Evolutionary conservation across 495 filamentous ascomycete genomes (phyloP).

Genomic region (Trichoderma parareesei): DNA sequence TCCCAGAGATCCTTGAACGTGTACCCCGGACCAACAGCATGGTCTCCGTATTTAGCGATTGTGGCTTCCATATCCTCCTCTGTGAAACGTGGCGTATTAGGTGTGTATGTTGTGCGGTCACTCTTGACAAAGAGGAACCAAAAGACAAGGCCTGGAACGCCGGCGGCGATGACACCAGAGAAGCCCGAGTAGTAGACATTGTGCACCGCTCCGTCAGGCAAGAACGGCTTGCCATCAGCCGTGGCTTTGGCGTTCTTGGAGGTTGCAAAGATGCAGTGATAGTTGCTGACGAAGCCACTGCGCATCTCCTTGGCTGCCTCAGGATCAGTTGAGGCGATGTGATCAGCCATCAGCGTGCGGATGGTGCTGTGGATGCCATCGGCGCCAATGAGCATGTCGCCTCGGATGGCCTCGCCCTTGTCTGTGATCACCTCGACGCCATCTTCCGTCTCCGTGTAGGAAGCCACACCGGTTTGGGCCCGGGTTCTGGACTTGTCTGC

Average conservation of each 20-base stretch:
- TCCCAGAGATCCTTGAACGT: slow-evolving; percentile 21
- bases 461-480: slow-evolving; percentile 13
- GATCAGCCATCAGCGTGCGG: slow-evolving; percentile 16
- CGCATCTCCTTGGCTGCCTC: slow-evolving; percentile 8
- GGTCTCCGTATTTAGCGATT: slow-evolving; percentile 19
- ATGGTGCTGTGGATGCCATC: slow-evolving; percentile 21
- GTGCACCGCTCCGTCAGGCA: slow-evolving; percentile 15
- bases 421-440: slow-evolving; percentile 19
- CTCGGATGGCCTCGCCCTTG: slow-evolving; percentile 17
- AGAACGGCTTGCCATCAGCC: background rate
- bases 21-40: slow-evolving; percentile 16
- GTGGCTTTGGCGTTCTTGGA: slow-evolving; percentile 13
- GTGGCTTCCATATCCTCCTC: slow-evolving; percentile 15
- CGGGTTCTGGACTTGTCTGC: slow-evolving; percentile 17
- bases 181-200: slow-evolving; percentile 17
- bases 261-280: slow-evolving; percentile 20
- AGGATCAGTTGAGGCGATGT: slow-evolving; percentile 14
- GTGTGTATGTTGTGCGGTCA: slow-evolving; percentile 14
- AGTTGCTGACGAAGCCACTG: slow-evolving; percentile 15
- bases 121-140: slow-evolving; percentile 24
- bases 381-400: slow-evolving; percentile 18
- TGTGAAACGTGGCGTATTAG: slow-evolving; percentile 16
- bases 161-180: slow-evolving; percentile 17
- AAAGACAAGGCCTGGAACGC: slow-evolving; percentile 18
- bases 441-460: slow-evolving; percentile 15